A percentile compares a stretch with the other conserved stretches of the same genome.
These are phyloP conservation scores for Pterulicium gracile DNA, from an alignment of 1,284 basidiomycete genomes.

Conservation along the genomic window DNA sequence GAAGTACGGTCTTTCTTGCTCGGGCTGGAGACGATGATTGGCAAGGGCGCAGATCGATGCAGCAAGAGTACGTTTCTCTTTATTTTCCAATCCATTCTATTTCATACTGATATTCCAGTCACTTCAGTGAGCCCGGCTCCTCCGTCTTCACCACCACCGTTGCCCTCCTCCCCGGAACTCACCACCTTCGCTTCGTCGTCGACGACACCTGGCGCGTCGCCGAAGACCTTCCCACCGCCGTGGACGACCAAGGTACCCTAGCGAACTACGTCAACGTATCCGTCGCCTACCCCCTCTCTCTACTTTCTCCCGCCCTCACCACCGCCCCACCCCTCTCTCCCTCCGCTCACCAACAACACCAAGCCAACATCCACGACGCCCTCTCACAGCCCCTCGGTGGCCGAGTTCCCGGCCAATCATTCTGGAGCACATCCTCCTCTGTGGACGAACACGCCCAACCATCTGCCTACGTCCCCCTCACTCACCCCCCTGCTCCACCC, in stretches of 20 bases:
- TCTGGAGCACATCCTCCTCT: background rate
- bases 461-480: constrained; percentile 14
- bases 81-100: constrained; percentile 6
- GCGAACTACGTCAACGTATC: constrained; percentile 84
- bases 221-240: constrained; percentile 79
- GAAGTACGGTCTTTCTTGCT: constrained; percentile 48
- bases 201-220: constrained; percentile 81
- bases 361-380: background rate
- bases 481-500: constrained; percentile 15
- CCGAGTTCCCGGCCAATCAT: constrained; percentile 1
- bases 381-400: background rate
- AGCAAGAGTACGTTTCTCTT: background rate
- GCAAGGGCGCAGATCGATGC: background rate
- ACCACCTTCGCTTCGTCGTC: constrained; percentile 94
- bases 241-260: constrained; percentile 90
- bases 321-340: background rate
- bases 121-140: constrained; percentile 16
- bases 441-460: constrained; percentile 9
- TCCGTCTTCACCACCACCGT: constrained; percentile 36
- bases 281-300: constrained; percentile 14
- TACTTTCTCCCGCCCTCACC: constrained; percentile 19
- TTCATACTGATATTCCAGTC: background rate
- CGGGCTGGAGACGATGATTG: constrained; percentile 43
- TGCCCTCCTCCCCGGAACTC: constrained; percentile 78
- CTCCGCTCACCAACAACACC: background rate